A percentile compares a stretch with the other conserved stretches of the same genome.
Evolutionary conservation across 768 basidiomycete species (phyloP).

Genomic region (Lentinula raphanica): DNA sequence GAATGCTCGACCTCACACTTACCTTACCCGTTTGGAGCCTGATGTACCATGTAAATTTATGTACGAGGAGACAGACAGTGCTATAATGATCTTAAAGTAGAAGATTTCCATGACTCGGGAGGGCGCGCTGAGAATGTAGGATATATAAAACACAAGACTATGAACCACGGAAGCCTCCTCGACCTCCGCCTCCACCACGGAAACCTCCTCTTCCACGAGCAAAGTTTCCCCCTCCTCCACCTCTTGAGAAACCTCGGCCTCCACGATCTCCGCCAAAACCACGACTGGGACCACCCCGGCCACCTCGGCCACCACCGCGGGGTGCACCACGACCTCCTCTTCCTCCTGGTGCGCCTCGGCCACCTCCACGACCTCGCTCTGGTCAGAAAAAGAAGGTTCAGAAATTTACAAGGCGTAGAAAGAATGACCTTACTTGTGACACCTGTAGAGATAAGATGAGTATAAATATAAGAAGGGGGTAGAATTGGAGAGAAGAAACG

Average conservation of each 20-base stretch:
- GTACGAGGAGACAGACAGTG: not conserved
- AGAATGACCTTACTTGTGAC: slow-evolving; percentile 39
- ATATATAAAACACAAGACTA: not conserved
- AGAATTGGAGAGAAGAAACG: slow-evolving; percentile 17
- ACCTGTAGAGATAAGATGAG: slow-evolving; percentile 26
- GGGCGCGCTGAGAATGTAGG: not conserved
- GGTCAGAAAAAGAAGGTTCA: slow-evolving; percentile 10
- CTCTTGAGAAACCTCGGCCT: not conserved
- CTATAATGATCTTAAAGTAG: not conserved
- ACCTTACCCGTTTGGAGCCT: not conserved
- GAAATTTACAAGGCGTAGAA: slow-evolving; percentile 8
- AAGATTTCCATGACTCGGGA: not conserved
- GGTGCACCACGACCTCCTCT: slow-evolving; percentile 33
- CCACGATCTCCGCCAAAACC: slow-evolving; percentile 16
- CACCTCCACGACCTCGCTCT: slow-evolving; percentile 34
- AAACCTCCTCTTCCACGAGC: slow-evolving; percentile 11
- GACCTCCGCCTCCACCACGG: slow-evolving; percentile 4
- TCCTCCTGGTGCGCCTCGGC: slow-evolving; percentile 24
- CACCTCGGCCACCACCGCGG: slow-evolving; percentile 28
- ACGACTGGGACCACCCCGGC: slow-evolving; percentile 32
- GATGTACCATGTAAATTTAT: not conserved
- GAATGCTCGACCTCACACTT: not conserved
- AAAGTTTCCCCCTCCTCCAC: not conserved
- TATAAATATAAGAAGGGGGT: not conserved
- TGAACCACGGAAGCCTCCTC: slow-evolving; percentile 7